phyloP scores from a whole-genome alignment of 2,329 filamentous ascomycete genomes.

The Penicillium hesseltinei region DNA sequence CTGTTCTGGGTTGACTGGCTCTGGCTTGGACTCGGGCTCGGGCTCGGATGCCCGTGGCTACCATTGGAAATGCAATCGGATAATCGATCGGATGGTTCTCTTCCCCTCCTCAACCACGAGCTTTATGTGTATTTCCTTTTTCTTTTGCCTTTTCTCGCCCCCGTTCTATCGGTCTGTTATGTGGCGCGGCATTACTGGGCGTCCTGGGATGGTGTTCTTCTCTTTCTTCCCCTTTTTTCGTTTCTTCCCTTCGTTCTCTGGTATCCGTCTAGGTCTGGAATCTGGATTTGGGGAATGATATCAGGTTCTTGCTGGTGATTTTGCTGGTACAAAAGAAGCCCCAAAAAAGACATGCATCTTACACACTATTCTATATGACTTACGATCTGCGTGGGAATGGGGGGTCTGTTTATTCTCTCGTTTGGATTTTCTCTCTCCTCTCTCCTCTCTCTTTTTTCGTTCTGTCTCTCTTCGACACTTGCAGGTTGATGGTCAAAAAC shows the following conservation, averaged over 20 bases:
- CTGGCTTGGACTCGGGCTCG: not conserved
- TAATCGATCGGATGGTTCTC: not conserved
- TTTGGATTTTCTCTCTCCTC: not conserved
- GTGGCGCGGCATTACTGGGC: not conserved
- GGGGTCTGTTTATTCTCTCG: not conserved
- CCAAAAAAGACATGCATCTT: constrained; percentile 10
- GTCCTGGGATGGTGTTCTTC: not conserved
- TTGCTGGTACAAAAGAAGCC: constrained; percentile 8
- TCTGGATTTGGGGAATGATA: not conserved
- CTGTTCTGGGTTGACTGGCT: not conserved
- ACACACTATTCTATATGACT: constrained; percentile 9
- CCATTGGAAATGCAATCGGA: not conserved
- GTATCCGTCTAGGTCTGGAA: not conserved
- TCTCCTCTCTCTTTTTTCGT: not conserved
- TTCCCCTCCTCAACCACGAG: not conserved
- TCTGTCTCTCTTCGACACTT: not conserved
- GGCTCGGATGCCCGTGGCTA: not conserved
- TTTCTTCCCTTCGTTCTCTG: not conserved
- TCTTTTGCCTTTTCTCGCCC: not conserved
- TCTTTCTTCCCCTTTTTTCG: not conserved
- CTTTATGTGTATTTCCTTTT: not conserved
- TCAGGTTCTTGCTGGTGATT: not conserved
- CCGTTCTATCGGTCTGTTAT: not conserved
- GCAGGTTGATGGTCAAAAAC: not conserved
- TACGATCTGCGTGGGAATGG: not conserved